Percentiles rank a stretch among this genome's conserved stretches.
Conservation (phyloP, 2,329 filamentous ascomycete species). For the Verticillium zaregamsianum region DNA sequence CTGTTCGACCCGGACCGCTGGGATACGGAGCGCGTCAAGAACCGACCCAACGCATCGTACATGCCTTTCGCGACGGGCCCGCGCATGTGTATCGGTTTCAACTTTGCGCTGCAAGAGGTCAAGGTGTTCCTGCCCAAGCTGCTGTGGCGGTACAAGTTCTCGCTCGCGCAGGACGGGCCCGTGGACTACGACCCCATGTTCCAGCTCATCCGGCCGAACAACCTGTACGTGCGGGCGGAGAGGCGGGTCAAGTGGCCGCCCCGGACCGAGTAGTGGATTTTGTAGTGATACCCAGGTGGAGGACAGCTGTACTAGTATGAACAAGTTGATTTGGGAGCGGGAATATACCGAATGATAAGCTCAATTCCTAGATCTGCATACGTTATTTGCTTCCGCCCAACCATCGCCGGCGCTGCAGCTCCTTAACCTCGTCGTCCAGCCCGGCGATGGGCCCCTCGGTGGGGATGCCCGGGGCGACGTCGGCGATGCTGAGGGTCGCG, state of each 20-base stretch:
- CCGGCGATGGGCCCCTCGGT: conserved; percentile 24
- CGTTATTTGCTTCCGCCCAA: neutral
- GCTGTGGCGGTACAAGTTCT: conserved; percentile 54
- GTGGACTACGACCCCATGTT: conserved; percentile 58
- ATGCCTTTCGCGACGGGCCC: conserved; percentile 55
- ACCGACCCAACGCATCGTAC: conserved; percentile 46
- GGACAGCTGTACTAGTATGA: neutral
- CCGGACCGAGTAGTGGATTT: conserved; percentile 8
- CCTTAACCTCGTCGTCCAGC: conserved; percentile 22
- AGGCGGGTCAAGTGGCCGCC: conserved; percentile 45
- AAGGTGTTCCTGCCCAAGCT: conserved; percentile 56
- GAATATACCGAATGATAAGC: neutral
- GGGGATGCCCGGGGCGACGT: conserved; percentile 21
- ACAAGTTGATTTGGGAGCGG: neutral
- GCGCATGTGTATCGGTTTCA: conserved; percentile 60
- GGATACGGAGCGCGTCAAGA: conserved; percentile 50
- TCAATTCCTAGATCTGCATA: neutral
- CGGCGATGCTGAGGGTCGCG: conserved; percentile 20
- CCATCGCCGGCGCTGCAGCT: conserved; percentile 15
- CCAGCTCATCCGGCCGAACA: conserved; percentile 51
- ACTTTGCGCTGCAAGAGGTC: conserved; percentile 58
- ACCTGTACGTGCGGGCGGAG: conserved; percentile 48
- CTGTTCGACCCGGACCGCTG: conserved; percentile 58
- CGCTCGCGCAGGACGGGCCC: conserved; percentile 40
- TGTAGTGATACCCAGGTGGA: neutral